Evolutionary conservation across 768 basidiomycete species (phyloP).

Genomic region (Dendrothele bispora): DNA sequence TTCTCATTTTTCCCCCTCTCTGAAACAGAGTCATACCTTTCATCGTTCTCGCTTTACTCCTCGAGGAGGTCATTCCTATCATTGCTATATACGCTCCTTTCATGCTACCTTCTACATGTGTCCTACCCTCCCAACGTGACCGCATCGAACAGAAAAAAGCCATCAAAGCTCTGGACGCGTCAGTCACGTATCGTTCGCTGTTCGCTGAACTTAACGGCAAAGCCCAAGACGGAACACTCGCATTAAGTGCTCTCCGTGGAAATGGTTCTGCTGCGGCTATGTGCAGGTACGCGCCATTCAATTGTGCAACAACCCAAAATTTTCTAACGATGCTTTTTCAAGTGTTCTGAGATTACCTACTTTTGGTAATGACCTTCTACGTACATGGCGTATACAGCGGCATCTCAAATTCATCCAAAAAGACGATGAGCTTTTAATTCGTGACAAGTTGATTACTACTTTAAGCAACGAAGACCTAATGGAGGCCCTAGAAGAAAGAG

Average conservation of each 20-base stretch:
- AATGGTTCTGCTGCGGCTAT: constrained; percentile 40
- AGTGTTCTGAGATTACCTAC: constrained; percentile 45
- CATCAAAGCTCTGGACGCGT: constrained; percentile 44
- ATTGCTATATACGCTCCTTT: constrained; percentile 84
- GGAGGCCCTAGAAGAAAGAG: constrained; percentile 74
- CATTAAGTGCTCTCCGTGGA: constrained; percentile 28
- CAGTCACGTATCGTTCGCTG: constrained; percentile 33
- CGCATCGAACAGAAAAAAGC: constrained; percentile 59
- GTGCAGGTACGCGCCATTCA: constrained; percentile 60
- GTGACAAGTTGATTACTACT: constrained; percentile 41
- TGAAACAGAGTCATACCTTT: constrained; percentile 71
- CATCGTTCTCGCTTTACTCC: constrained; percentile 65
- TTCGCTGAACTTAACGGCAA: constrained; percentile 34
- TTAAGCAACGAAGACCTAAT: constrained; percentile 57
- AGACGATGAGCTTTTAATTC: constrained; percentile 65
- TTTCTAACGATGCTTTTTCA: neutral
- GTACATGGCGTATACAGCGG: constrained; percentile 40
- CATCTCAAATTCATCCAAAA: constrained; percentile 48
- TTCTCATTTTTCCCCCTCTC: constrained; percentile 6
- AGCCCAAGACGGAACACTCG: constrained; percentile 32
- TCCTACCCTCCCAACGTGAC: constrained; percentile 75
- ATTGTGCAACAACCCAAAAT: neutral
- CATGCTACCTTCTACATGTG: constrained; percentile 84
- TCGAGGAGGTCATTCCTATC: constrained; percentile 83
- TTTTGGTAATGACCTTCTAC: constrained; percentile 40